A percentile compares a stretch with the other conserved stretches of the same genome.
Conservation (phyloP, 2,329 filamentous ascomycete species). For the Sordariomycetes sp. region DNA sequence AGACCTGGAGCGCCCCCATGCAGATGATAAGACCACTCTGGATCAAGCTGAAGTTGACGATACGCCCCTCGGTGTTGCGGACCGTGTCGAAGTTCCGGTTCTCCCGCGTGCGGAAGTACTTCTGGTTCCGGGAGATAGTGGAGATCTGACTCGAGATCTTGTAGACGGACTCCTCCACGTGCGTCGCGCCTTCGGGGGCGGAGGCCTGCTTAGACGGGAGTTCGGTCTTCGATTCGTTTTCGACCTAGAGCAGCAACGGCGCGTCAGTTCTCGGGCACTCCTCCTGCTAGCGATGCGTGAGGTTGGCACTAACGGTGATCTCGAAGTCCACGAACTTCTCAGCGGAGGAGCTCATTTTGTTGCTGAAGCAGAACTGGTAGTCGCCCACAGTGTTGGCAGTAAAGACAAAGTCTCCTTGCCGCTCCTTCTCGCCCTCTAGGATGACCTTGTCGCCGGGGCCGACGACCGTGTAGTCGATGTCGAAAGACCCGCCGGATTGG, state of each 20-base stretch:
- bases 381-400: constrained; percentile 79
- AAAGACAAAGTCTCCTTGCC: constrained; percentile 96
- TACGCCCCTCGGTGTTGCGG: constrained; percentile 84
- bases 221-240: constrained; percentile 73
- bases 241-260: constrained; percentile 44
- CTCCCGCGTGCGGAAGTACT: constrained; percentile 98
- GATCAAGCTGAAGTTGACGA: constrained; percentile 94
- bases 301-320: constrained; percentile 58
- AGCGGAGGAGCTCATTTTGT: constrained; percentile 94
- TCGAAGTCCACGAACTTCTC: constrained; percentile 98
- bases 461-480: constrained; percentile 83
- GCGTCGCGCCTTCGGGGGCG: constrained; percentile 75
- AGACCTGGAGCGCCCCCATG: constrained; percentile 94
- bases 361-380: constrained; percentile 96
- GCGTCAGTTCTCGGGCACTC: neutral
- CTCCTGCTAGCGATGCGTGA: neutral
- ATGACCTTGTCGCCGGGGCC: constrained; percentile 73
- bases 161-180: constrained; percentile 86
- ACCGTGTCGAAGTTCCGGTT: constrained; percentile 99
- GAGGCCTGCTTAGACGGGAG: constrained; percentile 83
- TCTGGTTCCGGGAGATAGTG: constrained; percentile 92
- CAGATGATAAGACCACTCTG: constrained; percentile 83
- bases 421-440: constrained; percentile 75
- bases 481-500: constrained; percentile 95
- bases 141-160: constrained; percentile 88